Evolutionary conservation across 1,284 basidiomycete genomes (phyloP).

Genomic region (Cerioporus squamosus): DNA sequence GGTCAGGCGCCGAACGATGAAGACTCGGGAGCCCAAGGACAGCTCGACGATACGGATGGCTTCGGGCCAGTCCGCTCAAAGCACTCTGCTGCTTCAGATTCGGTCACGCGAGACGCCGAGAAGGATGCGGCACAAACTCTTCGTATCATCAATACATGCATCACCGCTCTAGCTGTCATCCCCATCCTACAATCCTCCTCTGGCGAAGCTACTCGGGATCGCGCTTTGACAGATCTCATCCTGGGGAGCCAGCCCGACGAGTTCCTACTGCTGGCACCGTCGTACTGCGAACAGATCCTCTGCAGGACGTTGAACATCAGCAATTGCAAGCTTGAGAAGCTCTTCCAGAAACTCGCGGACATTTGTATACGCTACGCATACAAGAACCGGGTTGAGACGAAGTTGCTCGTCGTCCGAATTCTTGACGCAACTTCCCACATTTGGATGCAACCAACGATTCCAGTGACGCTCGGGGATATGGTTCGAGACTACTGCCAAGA

Average conservation of each 20-base stretch:
- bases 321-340: conserved; percentile 49
- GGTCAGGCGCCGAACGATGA: conserved; percentile 14
- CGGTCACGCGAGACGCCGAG: conserved; percentile 30
- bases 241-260: conserved; percentile 53
- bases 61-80: conserved; percentile 64
- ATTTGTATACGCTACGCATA: conserved; percentile 65
- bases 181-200: conserved; percentile 64
- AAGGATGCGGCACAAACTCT: conserved; percentile 33
- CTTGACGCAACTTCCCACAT: conserved; percentile 66
- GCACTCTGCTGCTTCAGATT: conserved; percentile 32
- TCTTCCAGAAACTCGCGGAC: conserved; percentile 59
- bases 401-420: conserved; percentile 62
- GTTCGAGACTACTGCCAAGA: conserved; percentile 55
- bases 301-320: conserved; percentile 60
- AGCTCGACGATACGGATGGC: conserved; percentile 57
- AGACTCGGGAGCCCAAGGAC: conserved; percentile 1
- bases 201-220: conserved; percentile 64
- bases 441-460: conserved; percentile 58
- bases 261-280: conserved; percentile 62
- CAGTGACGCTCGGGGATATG: conserved; percentile 45
- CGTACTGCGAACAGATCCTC: conserved; percentile 60
- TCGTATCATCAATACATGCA: conserved; percentile 49
- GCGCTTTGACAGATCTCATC: conserved; percentile 64
- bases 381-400: conserved; percentile 56
- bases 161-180: conserved; percentile 57